Conservation (phyloP, 176 grass and related monocot species). For the Avena sativa region DNA sequence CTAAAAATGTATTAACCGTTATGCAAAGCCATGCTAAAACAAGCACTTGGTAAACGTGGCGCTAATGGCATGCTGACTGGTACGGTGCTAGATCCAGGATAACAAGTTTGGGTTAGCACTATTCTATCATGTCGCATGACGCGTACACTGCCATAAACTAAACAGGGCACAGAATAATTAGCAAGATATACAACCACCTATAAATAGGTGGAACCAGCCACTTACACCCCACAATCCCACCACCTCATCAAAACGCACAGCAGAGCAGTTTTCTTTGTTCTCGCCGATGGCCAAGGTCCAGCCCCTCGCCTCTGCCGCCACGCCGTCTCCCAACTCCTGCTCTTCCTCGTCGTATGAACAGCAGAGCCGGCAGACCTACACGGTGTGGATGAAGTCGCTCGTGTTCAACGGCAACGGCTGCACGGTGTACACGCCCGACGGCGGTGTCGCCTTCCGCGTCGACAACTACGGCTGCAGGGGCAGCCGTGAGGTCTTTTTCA, state of each 20-base stretch:
- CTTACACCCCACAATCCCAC: background rate
- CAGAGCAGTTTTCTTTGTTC: too few relatives aligned
- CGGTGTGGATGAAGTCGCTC: constrained; percentile 87
- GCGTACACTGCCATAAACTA: constrained; percentile 18
- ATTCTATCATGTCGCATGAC: constrained; percentile 33
- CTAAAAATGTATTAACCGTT: background rate
- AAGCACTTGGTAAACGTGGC: constrained; percentile 31
- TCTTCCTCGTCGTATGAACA: background rate
- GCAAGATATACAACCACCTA: background rate
- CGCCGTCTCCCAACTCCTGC: background rate
- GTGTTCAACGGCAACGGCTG: constrained; percentile 79
- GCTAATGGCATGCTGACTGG: constrained; percentile 28
- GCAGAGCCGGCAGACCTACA: background rate
- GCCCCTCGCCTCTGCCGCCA: constrained; percentile 10
- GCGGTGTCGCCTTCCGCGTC: constrained; percentile 66
- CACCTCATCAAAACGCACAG: background rate
- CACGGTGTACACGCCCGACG: constrained; percentile 69
- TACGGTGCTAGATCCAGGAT: constrained; percentile 20
- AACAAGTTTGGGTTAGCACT: constrained; percentile 40
- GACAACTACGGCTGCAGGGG: constrained; percentile 78
- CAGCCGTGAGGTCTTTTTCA: constrained; percentile 60
- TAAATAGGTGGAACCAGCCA: constrained; percentile 22
- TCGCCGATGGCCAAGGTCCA: constrained; percentile 53
- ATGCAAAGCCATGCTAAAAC: background rate
- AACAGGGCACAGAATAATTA: too few relatives aligned